phyloP scores from a whole-genome alignment of 371 early-diverging fungal species.

The Encephalitozoon cuniculi region DNA sequence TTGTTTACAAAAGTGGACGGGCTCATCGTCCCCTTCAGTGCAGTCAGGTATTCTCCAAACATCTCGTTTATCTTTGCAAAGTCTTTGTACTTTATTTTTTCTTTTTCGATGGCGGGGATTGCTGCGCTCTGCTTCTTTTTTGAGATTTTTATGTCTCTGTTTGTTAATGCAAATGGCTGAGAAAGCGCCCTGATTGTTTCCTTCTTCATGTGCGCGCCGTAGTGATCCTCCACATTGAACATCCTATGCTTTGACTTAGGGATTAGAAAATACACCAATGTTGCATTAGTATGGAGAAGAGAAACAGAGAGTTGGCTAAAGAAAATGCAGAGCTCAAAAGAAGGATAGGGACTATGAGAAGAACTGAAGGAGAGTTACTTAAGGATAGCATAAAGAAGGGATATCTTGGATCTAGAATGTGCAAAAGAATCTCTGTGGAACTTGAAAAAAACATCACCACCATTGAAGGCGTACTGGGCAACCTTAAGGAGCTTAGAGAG shows the following conservation, averaged over 20 bases:
- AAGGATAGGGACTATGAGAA: conserved; percentile 9
- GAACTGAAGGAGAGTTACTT: neutral
- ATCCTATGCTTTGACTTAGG: neutral
- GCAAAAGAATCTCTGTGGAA: neutral
- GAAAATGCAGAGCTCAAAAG: conserved; percentile 40
- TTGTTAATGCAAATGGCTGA: neutral
- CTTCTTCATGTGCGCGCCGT: neutral
- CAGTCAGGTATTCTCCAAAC: conserved; percentile 15
- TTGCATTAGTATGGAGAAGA: conserved; percentile 28
- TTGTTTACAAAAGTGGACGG: neutral
- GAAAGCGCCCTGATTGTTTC: neutral
- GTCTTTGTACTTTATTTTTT: neutral
- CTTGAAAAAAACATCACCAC: neutral
- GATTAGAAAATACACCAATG: neutral
- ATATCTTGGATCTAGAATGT: neutral
- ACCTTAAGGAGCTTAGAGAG: neutral
- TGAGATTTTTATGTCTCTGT: neutral
- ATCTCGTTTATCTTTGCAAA: conserved; percentile 6
- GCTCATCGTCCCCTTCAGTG: neutral
- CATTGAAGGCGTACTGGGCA: neutral
- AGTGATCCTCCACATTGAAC: conserved; percentile 1
- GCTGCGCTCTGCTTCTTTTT: neutral
- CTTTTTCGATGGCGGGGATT: neutral
- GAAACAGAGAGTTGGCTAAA: conserved; percentile 36
- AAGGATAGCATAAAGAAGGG: conserved; percentile 28